Evolutionary conservation across 495 filamentous ascomycete species (phyloP).

Genomic region (Neurospora sp.): DNA sequence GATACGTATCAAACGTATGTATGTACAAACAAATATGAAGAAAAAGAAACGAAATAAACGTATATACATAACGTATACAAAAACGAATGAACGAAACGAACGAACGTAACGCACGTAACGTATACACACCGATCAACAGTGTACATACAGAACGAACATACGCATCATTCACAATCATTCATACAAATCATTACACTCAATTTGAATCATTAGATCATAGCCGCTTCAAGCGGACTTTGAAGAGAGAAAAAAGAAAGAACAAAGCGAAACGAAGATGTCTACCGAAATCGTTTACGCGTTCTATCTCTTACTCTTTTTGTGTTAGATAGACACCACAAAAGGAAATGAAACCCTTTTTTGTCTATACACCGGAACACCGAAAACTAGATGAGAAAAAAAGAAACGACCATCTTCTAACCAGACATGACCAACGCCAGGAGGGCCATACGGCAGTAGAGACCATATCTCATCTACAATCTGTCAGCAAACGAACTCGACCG

Average conservation of each 20-base stretch:
- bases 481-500: conserved; percentile 28
- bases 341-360: not conserved
- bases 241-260: conserved; percentile 3
- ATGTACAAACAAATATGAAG: conserved; percentile 1
- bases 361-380: not conserved
- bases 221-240: conserved; percentile 8
- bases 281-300: not conserved
- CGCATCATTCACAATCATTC: conserved; percentile 7
- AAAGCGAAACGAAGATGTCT: conserved; percentile 1
- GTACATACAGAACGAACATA: conserved; percentile 6
- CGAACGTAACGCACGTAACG: conserved; percentile 2
- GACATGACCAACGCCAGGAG: conserved; percentile 87
- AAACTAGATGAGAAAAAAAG: not conserved
- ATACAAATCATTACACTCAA: conserved; percentile 4
- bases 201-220: conserved; percentile 3
- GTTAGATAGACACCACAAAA: not conserved
- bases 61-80: conserved; percentile 5
- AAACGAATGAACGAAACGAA: not conserved
- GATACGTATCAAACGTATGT: not conserved
- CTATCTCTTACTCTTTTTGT: conserved; percentile 3
- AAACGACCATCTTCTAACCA: conserved; percentile 9
- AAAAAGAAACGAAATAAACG: conserved; percentile 2
- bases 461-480: conserved; percentile 78
- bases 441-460: conserved; percentile 95
- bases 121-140: conserved; percentile 3